Evolutionary conservation across 2,329 filamentous ascomycete genomes (phyloP), one percentile per base, ranked within the genome.

Genomic region (Apiospora aurea): DNA sequence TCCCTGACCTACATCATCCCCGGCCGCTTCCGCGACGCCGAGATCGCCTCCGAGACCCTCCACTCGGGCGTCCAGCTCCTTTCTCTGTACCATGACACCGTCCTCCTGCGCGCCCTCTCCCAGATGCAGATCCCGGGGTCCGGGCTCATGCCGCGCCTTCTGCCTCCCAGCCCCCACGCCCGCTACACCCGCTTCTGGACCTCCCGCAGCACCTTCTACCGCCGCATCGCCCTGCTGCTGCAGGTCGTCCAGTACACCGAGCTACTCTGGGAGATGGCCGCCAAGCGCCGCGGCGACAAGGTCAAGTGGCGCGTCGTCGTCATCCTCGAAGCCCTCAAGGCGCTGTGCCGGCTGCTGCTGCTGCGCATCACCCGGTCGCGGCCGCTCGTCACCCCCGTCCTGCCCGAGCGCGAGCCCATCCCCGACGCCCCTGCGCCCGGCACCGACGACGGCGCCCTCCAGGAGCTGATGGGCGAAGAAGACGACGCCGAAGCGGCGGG

Each of bases 1-100:
- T 97, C 95, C 41, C 85, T 99, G 75, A 98, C 96, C 67, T 99
- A 99, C 81, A 95, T 99, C 75, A 96, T 98, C 69, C 96, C 96
- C 72, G 95, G 94, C 72, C 93, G 94, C 70, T 96, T 96, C 78
- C 91, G 94, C 77, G 96, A 98, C 83, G 95, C 96, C 74, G 96
- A 98, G 81, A 92, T 98, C 77, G 94, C 96, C 68, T 97, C 96
- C 69, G 96, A 99, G 83, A 96, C 93, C 66, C 88, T 97, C 69
- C 94, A 97, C 81, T 96, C 94, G 18, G 91, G 92, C 75, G 93
- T 98, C 38, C 95, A 97, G 80, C 88, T 98, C 21, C 90, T 98
- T 71, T 95, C 95, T 0, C 87, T 98, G 71, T 98, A 98, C 82
- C 96, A 98, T 87, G 96, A 98, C 82, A 91, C 91, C 71, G 89